phyloP scores from a whole-genome alignment of 345 rosid genomes.

The Ceriops zippeliana region DNA sequence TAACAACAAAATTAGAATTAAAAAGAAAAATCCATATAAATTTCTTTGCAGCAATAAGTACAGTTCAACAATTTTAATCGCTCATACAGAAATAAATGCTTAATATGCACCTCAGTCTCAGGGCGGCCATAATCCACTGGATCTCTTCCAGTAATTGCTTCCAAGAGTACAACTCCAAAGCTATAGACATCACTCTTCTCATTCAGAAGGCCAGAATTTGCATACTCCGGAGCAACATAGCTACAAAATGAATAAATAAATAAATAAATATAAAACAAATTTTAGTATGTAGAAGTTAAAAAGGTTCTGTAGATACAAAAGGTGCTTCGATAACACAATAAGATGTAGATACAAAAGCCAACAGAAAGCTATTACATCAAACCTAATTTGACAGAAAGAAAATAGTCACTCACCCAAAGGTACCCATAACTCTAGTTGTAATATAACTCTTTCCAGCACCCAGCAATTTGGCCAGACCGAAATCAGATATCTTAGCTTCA shows the following conservation, averaged over 20 bases:
- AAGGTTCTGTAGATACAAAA: neutral
- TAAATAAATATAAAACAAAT: neutral
- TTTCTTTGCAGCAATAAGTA: neutral
- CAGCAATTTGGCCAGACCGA: constrained; percentile 87
- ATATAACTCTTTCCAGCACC: constrained; percentile 87
- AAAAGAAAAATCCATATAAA: neutral
- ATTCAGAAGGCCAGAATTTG: constrained; percentile 83
- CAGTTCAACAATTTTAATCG: constrained; percentile 1
- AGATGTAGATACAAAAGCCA: constrained; percentile 8
- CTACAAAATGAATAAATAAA: constrained; percentile 33
- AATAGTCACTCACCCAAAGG: constrained; percentile 74
- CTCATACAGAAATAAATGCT: constrained; percentile 8
- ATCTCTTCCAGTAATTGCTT: constrained; percentile 97
- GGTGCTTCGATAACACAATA: constrained; percentile 4
- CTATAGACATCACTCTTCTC: constrained; percentile 98
- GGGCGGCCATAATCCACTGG: constrained; percentile 89
- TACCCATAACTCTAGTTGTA: constrained; percentile 97
- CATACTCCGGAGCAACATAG: constrained; percentile 95
- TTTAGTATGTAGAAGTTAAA: neutral
- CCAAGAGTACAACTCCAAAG: constrained; percentile 86
- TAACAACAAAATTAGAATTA: neutral
- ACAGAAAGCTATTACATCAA: neutral
- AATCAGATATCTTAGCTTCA: constrained; percentile 90
- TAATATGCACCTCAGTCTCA: constrained; percentile 64
- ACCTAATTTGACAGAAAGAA: constrained; percentile 5